Evolutionary conservation across 805 yeast genomes (phyloP).

Genomic region (Kodamaea neixiangensis): DNA sequence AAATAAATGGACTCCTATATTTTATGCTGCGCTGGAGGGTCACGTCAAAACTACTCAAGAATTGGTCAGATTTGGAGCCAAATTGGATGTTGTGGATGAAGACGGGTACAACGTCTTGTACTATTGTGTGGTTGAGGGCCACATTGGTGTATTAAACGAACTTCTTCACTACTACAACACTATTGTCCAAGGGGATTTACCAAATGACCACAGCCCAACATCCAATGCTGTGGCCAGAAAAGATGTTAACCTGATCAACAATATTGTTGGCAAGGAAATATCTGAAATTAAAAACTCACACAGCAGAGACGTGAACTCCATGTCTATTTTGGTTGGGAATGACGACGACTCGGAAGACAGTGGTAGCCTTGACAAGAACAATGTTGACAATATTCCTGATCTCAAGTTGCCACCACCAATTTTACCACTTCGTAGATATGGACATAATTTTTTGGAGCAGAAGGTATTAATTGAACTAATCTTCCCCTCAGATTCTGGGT

Average conservation of each 20-base stretch:
- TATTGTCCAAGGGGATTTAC: conserved; percentile 5
- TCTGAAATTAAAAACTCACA: conserved; percentile 1
- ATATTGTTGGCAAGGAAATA: conserved; percentile 1
- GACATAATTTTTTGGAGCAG: conserved; percentile 92
- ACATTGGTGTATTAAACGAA: conserved; percentile 74
- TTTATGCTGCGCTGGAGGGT: conserved; percentile 88
- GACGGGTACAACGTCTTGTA: conserved; percentile 79
- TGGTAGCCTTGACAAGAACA: conserved; percentile 32
- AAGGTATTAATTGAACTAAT: conserved; percentile 80
- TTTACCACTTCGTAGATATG: conserved; percentile 88
- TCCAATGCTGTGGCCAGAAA: not conserved
- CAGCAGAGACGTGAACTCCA: conserved; percentile 14
- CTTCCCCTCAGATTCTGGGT: conserved; percentile 52
- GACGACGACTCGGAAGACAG: conserved; percentile 42
- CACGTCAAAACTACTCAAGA: conserved; percentile 68
- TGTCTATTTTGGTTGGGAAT: conserved; percentile 30
- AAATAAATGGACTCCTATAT: conserved; percentile 92
- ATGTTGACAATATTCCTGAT: conserved; percentile 81
- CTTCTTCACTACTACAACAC: conserved; percentile 46
- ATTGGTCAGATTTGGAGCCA: conserved; percentile 73
- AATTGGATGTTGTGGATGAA: conserved; percentile 67
- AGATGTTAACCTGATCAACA: not conserved
- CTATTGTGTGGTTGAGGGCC: conserved; percentile 94
- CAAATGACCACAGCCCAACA: conserved; percentile 3
- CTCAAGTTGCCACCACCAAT: conserved; percentile 94